phyloP scores from a whole-genome alignment of 176 grass and related monocot genomes.

The sorghum (Sorghum bicolor) region DNA sequence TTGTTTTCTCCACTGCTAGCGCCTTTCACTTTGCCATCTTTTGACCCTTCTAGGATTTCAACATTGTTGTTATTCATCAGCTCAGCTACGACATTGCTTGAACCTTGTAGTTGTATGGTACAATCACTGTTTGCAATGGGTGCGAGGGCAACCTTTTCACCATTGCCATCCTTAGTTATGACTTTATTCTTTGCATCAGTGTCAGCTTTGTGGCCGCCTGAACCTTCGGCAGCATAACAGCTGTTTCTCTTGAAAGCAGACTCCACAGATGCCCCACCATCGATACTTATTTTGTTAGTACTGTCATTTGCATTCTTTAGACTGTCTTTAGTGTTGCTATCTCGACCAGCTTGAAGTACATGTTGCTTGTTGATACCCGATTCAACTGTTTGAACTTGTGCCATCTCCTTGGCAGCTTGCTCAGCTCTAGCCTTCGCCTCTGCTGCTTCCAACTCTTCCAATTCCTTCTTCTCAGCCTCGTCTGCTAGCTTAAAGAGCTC shows the following conservation, averaged over 20 bases:
- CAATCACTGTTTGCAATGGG: not conserved
- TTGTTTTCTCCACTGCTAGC: not conserved
- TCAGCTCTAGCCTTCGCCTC: constrained; percentile 38
- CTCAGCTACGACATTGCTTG: constrained; percentile 14
- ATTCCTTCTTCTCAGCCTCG: constrained; percentile 49
- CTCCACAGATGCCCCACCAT: not conserved
- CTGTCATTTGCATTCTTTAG: constrained; percentile 2
- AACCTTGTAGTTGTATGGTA: not conserved
- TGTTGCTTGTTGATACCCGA: constrained; percentile 1
- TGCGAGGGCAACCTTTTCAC: not conserved
- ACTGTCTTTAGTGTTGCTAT: not conserved
- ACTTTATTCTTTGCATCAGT: not conserved
- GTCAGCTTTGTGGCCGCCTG: not conserved
- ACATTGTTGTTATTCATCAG: not conserved
- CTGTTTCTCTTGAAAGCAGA: constrained; percentile 9
- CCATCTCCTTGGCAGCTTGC: constrained; percentile 7
- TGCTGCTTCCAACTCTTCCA: constrained; percentile 42
- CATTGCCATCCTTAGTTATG: not conserved
- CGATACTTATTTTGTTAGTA: not conserved
- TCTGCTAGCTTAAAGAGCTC: constrained; percentile 53
- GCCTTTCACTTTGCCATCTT: constrained; percentile 8
- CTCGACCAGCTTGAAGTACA: constrained; percentile 8
- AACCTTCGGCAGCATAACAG: not conserved
- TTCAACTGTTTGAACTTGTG: constrained; percentile 20
- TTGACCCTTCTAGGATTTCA: not conserved